A percentile compares a stretch with the other conserved stretches of the same genome.
phyloP scores from a whole-genome alignment of 2,329 filamentous ascomycete species.

The Fusarium mundagurra region DNA sequence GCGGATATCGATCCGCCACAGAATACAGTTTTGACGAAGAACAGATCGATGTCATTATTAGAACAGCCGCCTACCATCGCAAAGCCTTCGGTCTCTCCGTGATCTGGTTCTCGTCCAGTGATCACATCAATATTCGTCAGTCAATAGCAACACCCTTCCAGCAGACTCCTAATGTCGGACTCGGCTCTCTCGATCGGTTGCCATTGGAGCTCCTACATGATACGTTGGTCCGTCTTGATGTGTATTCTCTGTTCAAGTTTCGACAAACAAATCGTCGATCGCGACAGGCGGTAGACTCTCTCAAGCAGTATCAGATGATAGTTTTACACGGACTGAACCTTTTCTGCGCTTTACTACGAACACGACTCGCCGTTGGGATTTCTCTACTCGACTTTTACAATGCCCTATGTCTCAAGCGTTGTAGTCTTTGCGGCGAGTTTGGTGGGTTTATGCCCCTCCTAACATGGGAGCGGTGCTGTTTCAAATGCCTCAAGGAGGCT shows the following conservation, averaged over 20 bases:
- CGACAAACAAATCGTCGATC: conserved; percentile 44
- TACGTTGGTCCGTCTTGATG: conserved; percentile 43
- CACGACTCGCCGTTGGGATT: conserved; percentile 37
- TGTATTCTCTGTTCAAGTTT: conserved; percentile 46
- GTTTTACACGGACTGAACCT: conserved; percentile 44
- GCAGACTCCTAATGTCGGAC: background rate
- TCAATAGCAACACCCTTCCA: background rate
- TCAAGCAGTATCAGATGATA: conserved; percentile 43
- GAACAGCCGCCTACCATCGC: background rate
- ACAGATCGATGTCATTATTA: background rate
- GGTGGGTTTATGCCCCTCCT: conserved; percentile 40
- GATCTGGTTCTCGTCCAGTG: background rate
- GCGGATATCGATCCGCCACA: background rate
- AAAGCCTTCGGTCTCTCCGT: background rate
- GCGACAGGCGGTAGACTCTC: conserved; percentile 41
- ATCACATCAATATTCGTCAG: background rate
- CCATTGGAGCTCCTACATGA: conserved; percentile 17
- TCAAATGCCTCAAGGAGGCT: conserved; percentile 39
- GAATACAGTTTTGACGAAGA: background rate
- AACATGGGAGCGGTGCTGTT: conserved; percentile 45
- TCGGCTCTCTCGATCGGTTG: background rate
- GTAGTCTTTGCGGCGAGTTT: conserved; percentile 41
- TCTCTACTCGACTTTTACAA: conserved; percentile 43
- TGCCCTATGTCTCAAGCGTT: conserved; percentile 44
- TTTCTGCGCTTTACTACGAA: conserved; percentile 47